These are phyloP conservation scores for Cytospora paraplurivora DNA, from an alignment of 2,329 filamentous ascomycete genomes.

Conservation along the genomic window DNA sequence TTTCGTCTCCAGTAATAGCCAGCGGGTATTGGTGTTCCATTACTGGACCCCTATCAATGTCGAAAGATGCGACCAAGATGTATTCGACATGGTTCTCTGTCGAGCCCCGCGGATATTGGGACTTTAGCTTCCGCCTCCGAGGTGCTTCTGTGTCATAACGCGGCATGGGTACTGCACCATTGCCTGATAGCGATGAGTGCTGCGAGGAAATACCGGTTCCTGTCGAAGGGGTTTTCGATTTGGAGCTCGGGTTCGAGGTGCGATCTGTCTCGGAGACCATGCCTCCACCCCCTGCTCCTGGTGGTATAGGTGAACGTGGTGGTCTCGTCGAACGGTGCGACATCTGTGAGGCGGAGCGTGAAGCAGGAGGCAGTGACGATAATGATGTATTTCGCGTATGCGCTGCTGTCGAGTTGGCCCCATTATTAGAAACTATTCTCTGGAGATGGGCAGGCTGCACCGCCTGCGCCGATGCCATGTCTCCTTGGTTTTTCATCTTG, in stretches of 20 bases:
- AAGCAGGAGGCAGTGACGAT: slow-evolving; percentile 63
- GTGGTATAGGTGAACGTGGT: slow-evolving; percentile 57
- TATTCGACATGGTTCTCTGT: slow-evolving; percentile 96
- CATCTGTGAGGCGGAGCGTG: slow-evolving; percentile 60
- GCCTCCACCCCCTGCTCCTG: slow-evolving; percentile 29
- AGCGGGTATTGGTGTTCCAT: slow-evolving; percentile 99
- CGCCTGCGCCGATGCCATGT: slow-evolving; percentile 46
- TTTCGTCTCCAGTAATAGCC: slow-evolving; percentile 93
- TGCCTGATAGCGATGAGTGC: slow-evolving; percentile 59
- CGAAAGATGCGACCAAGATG: slow-evolving; percentile 94
- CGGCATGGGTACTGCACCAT: slow-evolving; percentile 34
- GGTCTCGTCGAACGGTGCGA: slow-evolving; percentile 53
- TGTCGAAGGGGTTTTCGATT: slow-evolving; percentile 61
- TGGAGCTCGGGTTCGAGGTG: slow-evolving; percentile 60
- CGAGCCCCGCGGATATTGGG: slow-evolving; percentile 74
- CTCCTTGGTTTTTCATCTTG: background rate
- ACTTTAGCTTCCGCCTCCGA: slow-evolving; percentile 61
- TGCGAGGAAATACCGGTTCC: slow-evolving; percentile 58
- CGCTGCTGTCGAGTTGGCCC: slow-evolving; percentile 31
- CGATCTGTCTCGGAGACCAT: slow-evolving; percentile 54
- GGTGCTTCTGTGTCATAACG: slow-evolving; percentile 53
- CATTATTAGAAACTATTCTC: slow-evolving; percentile 40
- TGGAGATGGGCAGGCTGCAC: slow-evolving; percentile 47
- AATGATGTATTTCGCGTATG: slow-evolving; percentile 58
- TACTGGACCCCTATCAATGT: slow-evolving; percentile 91